These are phyloP conservation scores for Penicillium turbatum DNA, from an alignment of 495 filamentous ascomycete genomes.

Conservation along the genomic window DNA sequence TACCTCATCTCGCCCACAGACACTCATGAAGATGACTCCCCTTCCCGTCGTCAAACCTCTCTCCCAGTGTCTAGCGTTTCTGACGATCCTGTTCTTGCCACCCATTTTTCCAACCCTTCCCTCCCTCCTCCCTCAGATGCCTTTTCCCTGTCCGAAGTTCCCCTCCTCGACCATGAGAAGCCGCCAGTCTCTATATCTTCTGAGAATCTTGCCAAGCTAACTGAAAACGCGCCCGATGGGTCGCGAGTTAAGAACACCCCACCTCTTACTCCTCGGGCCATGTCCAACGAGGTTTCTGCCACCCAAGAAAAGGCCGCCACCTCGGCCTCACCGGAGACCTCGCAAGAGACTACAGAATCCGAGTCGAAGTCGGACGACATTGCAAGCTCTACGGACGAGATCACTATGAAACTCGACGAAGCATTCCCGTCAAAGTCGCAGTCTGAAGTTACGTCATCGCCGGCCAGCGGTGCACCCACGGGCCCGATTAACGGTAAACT, in stretches of 20 bases:
- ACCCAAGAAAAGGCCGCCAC: slow-evolving; percentile 34
- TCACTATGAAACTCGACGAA: slow-evolving; percentile 44
- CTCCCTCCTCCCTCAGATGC: slow-evolving; percentile 52
- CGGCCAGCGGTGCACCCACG: slow-evolving; percentile 53
- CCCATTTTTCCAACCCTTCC: slow-evolving; percentile 72
- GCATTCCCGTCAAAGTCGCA: slow-evolving; percentile 31
- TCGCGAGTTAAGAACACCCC: slow-evolving; percentile 78
- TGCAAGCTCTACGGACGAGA: slow-evolving; percentile 36
- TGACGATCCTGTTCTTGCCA: slow-evolving; percentile 63
- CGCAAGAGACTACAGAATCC: slow-evolving; percentile 15
- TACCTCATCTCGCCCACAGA: slow-evolving; percentile 35
- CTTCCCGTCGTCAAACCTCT: slow-evolving; percentile 49
- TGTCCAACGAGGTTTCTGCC: slow-evolving; percentile 59
- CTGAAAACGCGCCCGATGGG: slow-evolving; percentile 60
- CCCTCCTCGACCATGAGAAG: slow-evolving; percentile 49
- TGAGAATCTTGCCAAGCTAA: slow-evolving; percentile 83
- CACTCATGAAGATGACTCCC: slow-evolving; percentile 28
- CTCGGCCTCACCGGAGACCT: slow-evolving; percentile 25
- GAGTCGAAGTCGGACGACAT: slow-evolving; percentile 24
- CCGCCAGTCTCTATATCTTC: slow-evolving; percentile 50
- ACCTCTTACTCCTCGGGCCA: slow-evolving; percentile 78
- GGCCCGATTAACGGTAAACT: slow-evolving; percentile 84
- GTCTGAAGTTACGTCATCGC: slow-evolving; percentile 16
- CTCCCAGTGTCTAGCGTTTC: slow-evolving; percentile 63
- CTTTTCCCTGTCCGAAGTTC: slow-evolving; percentile 51